Conservation (phyloP, 2,329 filamentous ascomycete genomes). For the Penicillium sp. region DNA sequence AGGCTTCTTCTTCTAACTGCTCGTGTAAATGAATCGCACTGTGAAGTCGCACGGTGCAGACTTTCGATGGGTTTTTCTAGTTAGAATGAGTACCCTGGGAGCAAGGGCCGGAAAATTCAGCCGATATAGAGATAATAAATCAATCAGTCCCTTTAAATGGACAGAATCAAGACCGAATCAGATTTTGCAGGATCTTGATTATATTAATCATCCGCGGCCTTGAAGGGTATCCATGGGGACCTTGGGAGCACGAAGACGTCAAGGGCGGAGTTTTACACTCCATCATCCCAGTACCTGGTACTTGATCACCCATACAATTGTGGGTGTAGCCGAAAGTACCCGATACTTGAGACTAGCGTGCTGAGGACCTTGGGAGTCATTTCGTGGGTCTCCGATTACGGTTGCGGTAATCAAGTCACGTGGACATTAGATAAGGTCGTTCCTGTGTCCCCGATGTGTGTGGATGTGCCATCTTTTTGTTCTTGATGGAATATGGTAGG, state of each 20-base stretch:
- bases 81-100: constrained; percentile 12
- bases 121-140: background rate
- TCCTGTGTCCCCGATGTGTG: background rate
- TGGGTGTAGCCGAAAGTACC: constrained; percentile 7
- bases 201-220: background rate
- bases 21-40: background rate
- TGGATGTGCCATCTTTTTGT: background rate
- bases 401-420: constrained; percentile 16
- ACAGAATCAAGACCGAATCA: constrained; percentile 6
- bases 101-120: background rate
- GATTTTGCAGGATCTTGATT: constrained; percentile 17
- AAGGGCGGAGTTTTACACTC: constrained; percentile 10
- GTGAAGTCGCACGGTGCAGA: background rate
- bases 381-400: constrained; percentile 12
- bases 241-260: constrained; percentile 31
- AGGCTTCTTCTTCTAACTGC: background rate
- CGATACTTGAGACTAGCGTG: constrained; percentile 9
- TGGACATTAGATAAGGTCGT: background rate
- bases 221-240: constrained; percentile 27
- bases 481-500: background rate
- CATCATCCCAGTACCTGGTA: constrained; percentile 13
- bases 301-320: background rate
- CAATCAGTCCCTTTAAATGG: background rate
- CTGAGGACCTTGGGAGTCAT: constrained; percentile 36
- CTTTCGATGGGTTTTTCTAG: background rate